Evolutionary conservation across 768 basidiomycete species (phyloP).

Genomic region (Agaricus subrufescens): DNA sequence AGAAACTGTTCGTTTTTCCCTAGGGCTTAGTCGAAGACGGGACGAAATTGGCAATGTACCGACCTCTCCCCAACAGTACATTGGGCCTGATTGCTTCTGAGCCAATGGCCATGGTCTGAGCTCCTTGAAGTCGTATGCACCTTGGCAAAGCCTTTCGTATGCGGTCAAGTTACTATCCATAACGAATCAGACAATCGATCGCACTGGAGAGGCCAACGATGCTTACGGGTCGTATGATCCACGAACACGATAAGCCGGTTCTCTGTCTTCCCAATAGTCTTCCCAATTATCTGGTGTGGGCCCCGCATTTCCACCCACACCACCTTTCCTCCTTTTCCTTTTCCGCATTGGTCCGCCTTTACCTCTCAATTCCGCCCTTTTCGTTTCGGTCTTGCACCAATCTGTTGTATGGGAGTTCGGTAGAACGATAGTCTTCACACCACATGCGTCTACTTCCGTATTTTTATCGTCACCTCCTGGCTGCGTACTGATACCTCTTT

Average conservation of each 20-base stretch:
- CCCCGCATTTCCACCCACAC: conserved; percentile 4
- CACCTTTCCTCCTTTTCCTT: conserved; percentile 15
- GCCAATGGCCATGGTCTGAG: conserved; percentile 34
- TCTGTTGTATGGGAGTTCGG: conserved; percentile 48
- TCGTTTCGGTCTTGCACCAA: conserved; percentile 50
- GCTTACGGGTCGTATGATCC: conserved; percentile 48
- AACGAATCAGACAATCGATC: conserved; percentile 5
- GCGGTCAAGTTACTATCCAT: conserved; percentile 31
- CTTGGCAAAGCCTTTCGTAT: conserved; percentile 49
- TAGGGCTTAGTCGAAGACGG: neutral
- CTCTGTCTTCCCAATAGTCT: conserved; percentile 67
- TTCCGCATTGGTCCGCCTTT: conserved; percentile 9
- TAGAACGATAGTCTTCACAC: conserved; percentile 61
- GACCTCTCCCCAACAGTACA: conserved; percentile 64
- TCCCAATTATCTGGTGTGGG: conserved; percentile 44
- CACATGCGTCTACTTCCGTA: conserved; percentile 59
- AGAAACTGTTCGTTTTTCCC: neutral
- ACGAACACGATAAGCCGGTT: conserved; percentile 36
- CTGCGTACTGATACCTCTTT: conserved; percentile 28
- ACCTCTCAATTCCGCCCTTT: conserved; percentile 28
- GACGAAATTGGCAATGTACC: conserved; percentile 3
- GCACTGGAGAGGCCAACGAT: neutral
- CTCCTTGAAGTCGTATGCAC: conserved; percentile 50
- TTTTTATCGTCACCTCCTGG: conserved; percentile 40
- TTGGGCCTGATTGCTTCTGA: conserved; percentile 29